Evolutionary conservation across 306 rosid genomes (phyloP), one percentile per base, ranked within the genome.

Genomic region (Trichosanthes truncata): DNA sequence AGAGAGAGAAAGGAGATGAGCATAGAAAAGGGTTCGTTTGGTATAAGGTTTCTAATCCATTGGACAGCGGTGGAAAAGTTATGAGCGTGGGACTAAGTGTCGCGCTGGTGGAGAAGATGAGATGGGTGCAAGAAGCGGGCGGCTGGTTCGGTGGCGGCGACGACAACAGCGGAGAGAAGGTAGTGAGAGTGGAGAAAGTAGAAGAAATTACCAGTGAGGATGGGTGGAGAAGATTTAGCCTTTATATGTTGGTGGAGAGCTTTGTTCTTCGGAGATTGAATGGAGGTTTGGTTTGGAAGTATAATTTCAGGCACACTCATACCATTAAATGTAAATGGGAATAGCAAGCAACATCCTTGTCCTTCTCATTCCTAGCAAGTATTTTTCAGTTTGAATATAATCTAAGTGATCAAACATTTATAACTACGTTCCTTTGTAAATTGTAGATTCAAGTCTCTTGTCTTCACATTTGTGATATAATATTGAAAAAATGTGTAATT

Each of bases 121-220:
- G 77, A 67, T 91, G 93, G 93, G 89, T 93, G 51, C 75, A 91
- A 81, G 93, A 93, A 80, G 91, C 80, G 31, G 96, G 91, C 60
- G 91, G 93, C 3, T 89, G 98, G 96, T 80, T 80, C 76, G 29
- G 86, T 79, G 91, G 93, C 20, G n/a, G 85, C 78, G 91, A 88
- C 46, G 14, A 65, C 25, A 33, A 33, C 14, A 81, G 61, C 17
- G 83, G 68, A 71, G 93, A 86, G 51, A 86, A 71, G 9, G 83
- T 81, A 17, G 85, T 78, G 43, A 83, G 74, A 60, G 82, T 90
- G 45, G 90, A 86, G 79, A 87, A 83, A 46, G 86, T 82, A 11
- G 93, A 90, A 77, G 89, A 88, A 83, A 81, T 74, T 6, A 88
- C 51, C 61, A 73, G 82, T 61, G 81, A 77, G 53, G 82, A 29